A percentile compares a stretch with the other conserved stretches of the same genome.
These are phyloP conservation scores for Lipomyces japonicus DNA, from an alignment of 805 yeast genomes.

Conservation along the genomic window DNA sequence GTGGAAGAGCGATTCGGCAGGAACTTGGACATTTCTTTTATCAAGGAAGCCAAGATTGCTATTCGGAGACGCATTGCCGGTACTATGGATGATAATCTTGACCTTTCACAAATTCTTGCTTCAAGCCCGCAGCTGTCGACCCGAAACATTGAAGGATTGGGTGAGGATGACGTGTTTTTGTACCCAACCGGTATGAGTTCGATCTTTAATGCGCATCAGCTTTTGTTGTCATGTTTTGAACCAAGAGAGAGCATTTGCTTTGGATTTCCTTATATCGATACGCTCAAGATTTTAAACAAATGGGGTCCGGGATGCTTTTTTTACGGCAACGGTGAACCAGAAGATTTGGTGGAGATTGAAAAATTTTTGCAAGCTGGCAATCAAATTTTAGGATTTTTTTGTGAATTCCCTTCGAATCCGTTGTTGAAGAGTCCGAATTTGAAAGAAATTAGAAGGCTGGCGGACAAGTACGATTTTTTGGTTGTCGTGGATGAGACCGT, in stretches of 20 bases:
- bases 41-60: slow-evolving; percentile 69
- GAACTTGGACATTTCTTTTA: slow-evolving; percentile 72
- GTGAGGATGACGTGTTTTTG: slow-evolving; percentile 69
- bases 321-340: slow-evolving; percentile 77
- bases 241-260: slow-evolving; percentile 73
- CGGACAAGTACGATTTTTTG: slow-evolving; percentile 67
- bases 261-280: slow-evolving; percentile 95
- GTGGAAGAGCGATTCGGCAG: slow-evolving; percentile 89
- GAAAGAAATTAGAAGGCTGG: slow-evolving; percentile 56
- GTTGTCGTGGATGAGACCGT: slow-evolving; percentile 92
- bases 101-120: slow-evolving; percentile 26
- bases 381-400: slow-evolving; percentile 69
- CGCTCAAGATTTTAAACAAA: slow-evolving; percentile 75
- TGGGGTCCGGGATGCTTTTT: slow-evolving; percentile 91
- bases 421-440: slow-evolving; percentile 80
- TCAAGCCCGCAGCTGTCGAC: slow-evolving; percentile 19
- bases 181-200: slow-evolving; percentile 93
- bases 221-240: slow-evolving; percentile 30
- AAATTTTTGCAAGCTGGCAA: slow-evolving; percentile 56
- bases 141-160: slow-evolving; percentile 33
- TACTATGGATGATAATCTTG: slow-evolving; percentile 46
- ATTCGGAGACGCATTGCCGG: slow-evolving; percentile 72
- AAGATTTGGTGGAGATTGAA: slow-evolving; percentile 60
- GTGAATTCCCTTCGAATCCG: slow-evolving; percentile 97
- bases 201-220: slow-evolving; percentile 72